Percentiles rank a stretch among this genome's conserved stretches.
Evolutionary conservation across 2,329 filamentous ascomycete species (phyloP).

Genomic region (Pseudogymnoascus verrucosus): DNA sequence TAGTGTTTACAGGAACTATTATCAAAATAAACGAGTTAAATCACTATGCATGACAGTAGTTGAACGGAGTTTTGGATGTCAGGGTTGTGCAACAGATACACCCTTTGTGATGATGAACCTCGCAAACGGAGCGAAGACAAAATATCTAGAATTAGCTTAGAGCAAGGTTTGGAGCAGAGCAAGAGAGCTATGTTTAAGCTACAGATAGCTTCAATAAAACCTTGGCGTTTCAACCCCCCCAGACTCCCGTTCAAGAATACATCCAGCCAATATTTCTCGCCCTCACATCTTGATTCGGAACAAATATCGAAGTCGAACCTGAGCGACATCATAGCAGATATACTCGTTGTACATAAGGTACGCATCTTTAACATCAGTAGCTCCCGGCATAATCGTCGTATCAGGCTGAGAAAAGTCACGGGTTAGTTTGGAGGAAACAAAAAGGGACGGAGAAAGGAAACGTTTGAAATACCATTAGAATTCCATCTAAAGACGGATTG

Average conservation of each 20-base stretch:
- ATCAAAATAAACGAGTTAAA: too few relatives aligned
- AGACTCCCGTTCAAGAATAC: neutral
- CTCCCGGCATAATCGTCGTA: slow-evolving; percentile 35
- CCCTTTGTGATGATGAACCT: neutral
- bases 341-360: slow-evolving; percentile 64
- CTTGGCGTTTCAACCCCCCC: too few relatives aligned
- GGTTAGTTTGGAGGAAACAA: slow-evolving; percentile 9
- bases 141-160: neutral
- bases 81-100: neutral
- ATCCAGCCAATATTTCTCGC: neutral
- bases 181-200: neutral
- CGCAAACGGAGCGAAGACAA: neutral
- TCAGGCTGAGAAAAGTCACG: slow-evolving; percentile 39
- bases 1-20: too few relatives aligned
- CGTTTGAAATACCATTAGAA: slow-evolving; percentile 55
- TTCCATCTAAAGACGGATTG: slow-evolving; percentile 55
- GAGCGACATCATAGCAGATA: slow-evolving; percentile 60
- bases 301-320: slow-evolving; percentile 1
- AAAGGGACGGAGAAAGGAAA: neutral
- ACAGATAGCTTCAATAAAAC: neutral
- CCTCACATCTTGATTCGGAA: slow-evolving; percentile 1
- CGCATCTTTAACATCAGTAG: slow-evolving; percentile 39
- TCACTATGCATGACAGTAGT: too few relatives aligned
- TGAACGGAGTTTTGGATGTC: too few relatives aligned
- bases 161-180: neutral